Evolutionary conservation across 805 yeast genomes (phyloP).

Genomic region (Hanseniaspora mollemarum): DNA sequence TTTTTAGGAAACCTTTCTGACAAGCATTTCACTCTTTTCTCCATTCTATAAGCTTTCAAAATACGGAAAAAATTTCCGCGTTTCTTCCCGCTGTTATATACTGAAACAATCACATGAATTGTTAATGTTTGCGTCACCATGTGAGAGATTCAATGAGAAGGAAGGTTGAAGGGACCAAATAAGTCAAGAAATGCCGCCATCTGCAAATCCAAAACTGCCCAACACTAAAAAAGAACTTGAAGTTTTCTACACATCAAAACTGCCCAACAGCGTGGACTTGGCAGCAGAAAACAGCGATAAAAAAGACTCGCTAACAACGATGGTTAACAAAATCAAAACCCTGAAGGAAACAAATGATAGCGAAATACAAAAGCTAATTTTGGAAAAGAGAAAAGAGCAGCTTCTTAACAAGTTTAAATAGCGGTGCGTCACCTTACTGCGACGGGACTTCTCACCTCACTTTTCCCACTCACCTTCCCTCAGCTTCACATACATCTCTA

Average conservation of each 20-base stretch:
- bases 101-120: too few species aligned
- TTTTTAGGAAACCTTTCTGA: background rate
- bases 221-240: background rate
- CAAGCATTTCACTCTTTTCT: too few species aligned
- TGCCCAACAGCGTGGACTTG: background rate
- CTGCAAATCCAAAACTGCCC: background rate
- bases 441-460: background rate
- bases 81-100: too few species aligned
- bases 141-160: too few species aligned
- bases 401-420: background rate
- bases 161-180: too few species aligned
- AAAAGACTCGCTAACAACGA: background rate
- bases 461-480: conserved; percentile 11
- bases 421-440: background rate
- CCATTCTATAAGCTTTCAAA: too few species aligned
- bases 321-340: background rate
- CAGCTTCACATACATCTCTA: conserved; percentile 9
- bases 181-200: too few species aligned
- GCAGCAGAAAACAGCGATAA: background rate
- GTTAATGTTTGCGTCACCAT: too few species aligned
- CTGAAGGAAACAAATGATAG: background rate
- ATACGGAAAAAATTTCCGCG: too few species aligned
- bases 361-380: background rate
- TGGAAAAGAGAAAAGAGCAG: background rate
- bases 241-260: background rate